A percentile compares a stretch with the other conserved stretches of the same genome.
Conservation (phyloP, 345 rosid genomes). For the Citrus mangshanensis region DNA sequence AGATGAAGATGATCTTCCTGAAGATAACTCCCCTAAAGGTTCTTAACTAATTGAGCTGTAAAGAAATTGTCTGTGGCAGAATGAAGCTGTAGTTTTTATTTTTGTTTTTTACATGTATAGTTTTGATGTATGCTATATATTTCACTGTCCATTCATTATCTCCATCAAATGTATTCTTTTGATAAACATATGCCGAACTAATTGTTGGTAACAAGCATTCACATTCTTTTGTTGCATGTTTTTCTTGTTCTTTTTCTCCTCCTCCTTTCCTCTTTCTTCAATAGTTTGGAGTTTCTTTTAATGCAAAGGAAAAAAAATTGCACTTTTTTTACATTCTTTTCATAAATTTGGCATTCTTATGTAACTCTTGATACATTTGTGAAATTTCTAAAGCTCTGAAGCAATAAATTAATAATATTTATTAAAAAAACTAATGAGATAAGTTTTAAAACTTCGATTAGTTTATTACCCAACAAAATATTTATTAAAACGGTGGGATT, state of each 20-base stretch:
- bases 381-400: no score
- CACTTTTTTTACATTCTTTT: no score
- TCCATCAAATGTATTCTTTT: neutral
- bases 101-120: no score
- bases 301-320: no score
- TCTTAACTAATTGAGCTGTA: constrained; percentile 19
- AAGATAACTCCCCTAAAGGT: constrained; percentile 65
- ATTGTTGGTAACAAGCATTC: neutral
- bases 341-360: no score
- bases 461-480: no score
- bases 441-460: no score
- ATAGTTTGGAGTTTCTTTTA: neutral
- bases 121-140: neutral
- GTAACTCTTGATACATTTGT: no score
- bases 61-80: neutral
- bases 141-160: neutral
- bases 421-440: no score
- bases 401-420: no score
- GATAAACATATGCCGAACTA: neutral
- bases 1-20: constrained; percentile 72
- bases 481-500: no score
- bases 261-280: neutral
- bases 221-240: neutral
- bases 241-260: neutral
- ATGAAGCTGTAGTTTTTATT: neutral